phyloP scores from a whole-genome alignment of 140 eudicot genomes.

The Cichorium intybus region DNA sequence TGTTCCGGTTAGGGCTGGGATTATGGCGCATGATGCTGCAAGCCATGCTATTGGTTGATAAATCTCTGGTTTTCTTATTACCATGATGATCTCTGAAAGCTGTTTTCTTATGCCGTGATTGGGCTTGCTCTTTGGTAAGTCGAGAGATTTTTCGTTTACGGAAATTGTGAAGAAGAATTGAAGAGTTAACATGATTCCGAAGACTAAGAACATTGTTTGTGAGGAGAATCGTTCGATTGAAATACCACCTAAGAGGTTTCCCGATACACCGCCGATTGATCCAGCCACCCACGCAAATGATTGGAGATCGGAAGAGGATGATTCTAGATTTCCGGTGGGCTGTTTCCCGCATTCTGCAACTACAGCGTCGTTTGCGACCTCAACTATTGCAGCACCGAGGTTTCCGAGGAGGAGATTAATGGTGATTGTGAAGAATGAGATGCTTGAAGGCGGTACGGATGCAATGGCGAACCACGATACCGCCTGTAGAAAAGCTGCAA shows the following conservation, averaged over 20 bases:
- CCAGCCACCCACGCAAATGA: constrained; percentile 87
- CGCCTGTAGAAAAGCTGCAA: constrained; percentile 87
- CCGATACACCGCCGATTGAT: constrained; percentile 71
- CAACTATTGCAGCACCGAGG: constrained; percentile 83
- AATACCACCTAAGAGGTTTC: constrained; percentile 70
- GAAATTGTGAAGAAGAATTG: constrained; percentile 62
- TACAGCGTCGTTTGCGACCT: constrained; percentile 94
- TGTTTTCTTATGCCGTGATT: constrained; percentile 48
- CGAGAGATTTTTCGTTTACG: constrained; percentile 51
- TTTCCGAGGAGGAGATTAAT: constrained; percentile 75
- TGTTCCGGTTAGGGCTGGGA: constrained; percentile 78
- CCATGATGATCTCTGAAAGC: constrained; percentile 50
- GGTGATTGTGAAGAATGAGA: constrained; percentile 62
- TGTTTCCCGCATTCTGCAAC: constrained; percentile 77
- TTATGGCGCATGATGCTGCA: constrained; percentile 65
- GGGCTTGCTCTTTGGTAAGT: constrained; percentile 57
- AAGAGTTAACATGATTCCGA: constrained; percentile 49
- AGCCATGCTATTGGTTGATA: constrained; percentile 60
- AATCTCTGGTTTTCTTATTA: constrained; percentile 60
- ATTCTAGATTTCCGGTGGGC: constrained; percentile 23
- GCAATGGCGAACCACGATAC: constrained; percentile 80
- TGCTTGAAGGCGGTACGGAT: constrained; percentile 46
- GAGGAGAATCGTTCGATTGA: constrained; percentile 49
- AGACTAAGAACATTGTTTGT: constrained; percentile 50
- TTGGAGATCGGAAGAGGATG: constrained; percentile 62